phyloP scores from a whole-genome alignment of 306 rosid genomes.

The Ormosia emarginata region DNA sequence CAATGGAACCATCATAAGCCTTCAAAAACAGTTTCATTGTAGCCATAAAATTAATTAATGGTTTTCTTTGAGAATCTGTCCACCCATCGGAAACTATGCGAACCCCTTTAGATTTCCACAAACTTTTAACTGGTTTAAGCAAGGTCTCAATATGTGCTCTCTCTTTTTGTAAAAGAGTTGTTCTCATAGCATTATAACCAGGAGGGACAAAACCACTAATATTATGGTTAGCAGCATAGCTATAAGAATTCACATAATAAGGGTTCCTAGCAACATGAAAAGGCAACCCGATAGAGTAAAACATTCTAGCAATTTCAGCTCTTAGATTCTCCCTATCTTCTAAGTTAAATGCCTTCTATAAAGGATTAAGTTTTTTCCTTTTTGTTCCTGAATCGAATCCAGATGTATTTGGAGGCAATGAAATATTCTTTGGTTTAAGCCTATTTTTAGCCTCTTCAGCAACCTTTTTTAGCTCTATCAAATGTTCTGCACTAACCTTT shows the following conservation, averaged over 20 bases:
- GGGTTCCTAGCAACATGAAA: not conserved
- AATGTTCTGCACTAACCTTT: not conserved
- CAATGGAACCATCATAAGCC: not conserved
- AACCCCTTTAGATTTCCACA: no score
- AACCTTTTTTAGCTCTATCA: not conserved
- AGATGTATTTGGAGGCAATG: no score
- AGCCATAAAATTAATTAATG: constrained; percentile 5
- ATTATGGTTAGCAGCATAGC: not conserved
- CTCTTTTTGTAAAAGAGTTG: not conserved
- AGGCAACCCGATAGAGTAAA: not conserved
- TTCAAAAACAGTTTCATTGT: not conserved
- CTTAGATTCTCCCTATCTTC: not conserved
- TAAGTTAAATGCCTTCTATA: not conserved
- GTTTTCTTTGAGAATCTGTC: not conserved
- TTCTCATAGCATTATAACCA: not conserved
- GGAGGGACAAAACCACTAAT: not conserved
- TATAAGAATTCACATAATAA: not conserved
- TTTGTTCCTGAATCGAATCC: not conserved
- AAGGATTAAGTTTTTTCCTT: not conserved
- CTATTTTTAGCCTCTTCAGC: not conserved
- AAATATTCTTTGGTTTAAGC: no score
- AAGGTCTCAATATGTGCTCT: not conserved
- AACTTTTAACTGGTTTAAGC: not conserved
- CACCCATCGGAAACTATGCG: not conserved
- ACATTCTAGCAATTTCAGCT: not conserved